A percentile compares a stretch with the other conserved stretches of the same genome.
Evolutionary conservation across 2,329 filamentous ascomycete species (phyloP).

Genomic region (Mycocentrospora acerina): DNA sequence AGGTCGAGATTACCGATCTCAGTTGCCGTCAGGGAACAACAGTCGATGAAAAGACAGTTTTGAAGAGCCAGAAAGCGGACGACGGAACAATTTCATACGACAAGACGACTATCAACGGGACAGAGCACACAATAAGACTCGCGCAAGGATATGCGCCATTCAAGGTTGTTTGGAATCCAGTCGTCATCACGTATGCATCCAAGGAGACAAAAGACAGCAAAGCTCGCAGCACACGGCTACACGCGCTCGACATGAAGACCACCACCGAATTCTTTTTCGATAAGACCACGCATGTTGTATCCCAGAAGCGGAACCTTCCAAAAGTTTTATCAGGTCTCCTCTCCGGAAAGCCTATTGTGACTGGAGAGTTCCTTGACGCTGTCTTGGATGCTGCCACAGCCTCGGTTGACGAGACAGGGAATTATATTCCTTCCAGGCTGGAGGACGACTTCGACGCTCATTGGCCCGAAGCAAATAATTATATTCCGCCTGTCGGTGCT

Average conservation of each 20-base stretch:
- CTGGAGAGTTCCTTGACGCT: conserved; percentile 70
- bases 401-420: conserved; percentile 39
- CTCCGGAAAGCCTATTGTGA: conserved; percentile 76
- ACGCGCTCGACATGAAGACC: conserved; percentile 87
- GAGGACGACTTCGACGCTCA: conserved; percentile 76
- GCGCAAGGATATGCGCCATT: conserved; percentile 69
- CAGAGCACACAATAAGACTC: conserved; percentile 66
- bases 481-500: conserved; percentile 72
- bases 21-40: conserved; percentile 78
- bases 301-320: conserved; percentile 85
- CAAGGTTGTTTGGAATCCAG: conserved; percentile 74
- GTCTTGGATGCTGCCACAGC: conserved; percentile 61
- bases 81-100: conserved; percentile 29
- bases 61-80: conserved; percentile 61
- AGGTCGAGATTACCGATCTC: conserved; percentile 73
- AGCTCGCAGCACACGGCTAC: conserved; percentile 63
- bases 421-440: conserved; percentile 59
- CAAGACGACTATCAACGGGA: conserved; percentile 25
- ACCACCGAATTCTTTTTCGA: conserved; percentile 68
- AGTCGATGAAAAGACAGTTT: conserved; percentile 67
- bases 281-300: conserved; percentile 82
- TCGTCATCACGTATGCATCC: conserved; percentile 80
- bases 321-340: conserved; percentile 85
- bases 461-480: conserved; percentile 75
- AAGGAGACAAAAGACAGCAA: conserved; percentile 60